These are phyloP conservation scores for Isabelozyma heimii DNA, from an alignment of 805 yeast species.

Conservation along the genomic window DNA sequence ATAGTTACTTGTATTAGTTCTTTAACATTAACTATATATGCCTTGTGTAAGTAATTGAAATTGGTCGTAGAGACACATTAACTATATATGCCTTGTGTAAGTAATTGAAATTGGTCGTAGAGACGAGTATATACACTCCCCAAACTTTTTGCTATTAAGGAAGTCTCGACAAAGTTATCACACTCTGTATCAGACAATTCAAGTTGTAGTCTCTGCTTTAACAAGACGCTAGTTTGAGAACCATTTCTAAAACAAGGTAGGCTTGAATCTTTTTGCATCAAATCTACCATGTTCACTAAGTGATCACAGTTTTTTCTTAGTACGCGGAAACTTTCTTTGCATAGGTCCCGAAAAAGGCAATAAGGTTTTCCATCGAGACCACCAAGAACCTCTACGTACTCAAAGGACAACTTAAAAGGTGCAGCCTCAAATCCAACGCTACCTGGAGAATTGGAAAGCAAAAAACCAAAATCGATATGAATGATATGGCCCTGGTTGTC, in stretches of 20 bases:
- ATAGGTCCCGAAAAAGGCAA: conserved; percentile 55
- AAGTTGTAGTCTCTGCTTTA: conserved; percentile 79
- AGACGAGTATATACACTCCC: conserved; percentile 88
- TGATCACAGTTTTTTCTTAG: conserved; percentile 73
- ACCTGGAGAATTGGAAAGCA: conserved; percentile 93
- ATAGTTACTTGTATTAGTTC: too few species aligned
- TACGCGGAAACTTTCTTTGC: conserved; percentile 72
- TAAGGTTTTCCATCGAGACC: conserved; percentile 67
- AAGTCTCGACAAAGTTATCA: conserved; percentile 74
- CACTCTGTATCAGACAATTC: conserved; percentile 70
- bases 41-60: conserved; percentile 95
- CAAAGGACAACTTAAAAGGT: conserved; percentile 88
- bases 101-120: conserved; percentile 91
- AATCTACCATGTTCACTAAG: conserved; percentile 77
- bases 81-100: conserved; percentile 92
- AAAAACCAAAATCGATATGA: conserved; percentile 93
- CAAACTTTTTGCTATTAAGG: conserved; percentile 73
- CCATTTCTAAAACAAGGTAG: conserved; percentile 93
- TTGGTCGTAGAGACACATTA: conserved; percentile 87
- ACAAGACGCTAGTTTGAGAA: conserved; percentile 71
- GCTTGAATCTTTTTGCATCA: conserved; percentile 89
- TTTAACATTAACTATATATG: conserved; percentile 57
- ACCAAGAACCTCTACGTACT: conserved; percentile 85
- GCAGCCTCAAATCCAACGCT: conserved; percentile 97
- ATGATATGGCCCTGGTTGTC: conserved; percentile 94